Percentiles rank a stretch among this genome's conserved stretches.
Conservation (phyloP, 2,329 filamentous ascomycete genomes). For the Penicillium sp. region DNA sequence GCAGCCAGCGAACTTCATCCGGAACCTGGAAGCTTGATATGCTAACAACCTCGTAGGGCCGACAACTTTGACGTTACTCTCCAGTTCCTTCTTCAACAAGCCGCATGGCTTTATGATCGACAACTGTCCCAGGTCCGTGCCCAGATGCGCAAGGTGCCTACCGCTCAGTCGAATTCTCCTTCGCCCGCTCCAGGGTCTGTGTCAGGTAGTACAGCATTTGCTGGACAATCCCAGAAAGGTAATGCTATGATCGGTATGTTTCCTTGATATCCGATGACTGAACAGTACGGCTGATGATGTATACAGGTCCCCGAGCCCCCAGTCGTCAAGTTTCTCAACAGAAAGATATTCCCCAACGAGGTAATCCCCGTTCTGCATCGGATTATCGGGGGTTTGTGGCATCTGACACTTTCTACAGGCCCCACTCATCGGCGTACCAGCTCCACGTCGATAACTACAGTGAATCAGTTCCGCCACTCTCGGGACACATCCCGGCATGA, state of each 20-base stretch:
- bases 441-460: conserved; percentile 27
- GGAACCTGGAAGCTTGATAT: background rate
- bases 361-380: conserved; percentile 14
- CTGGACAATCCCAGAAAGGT: conserved; percentile 33
- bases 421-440: conserved; percentile 26
- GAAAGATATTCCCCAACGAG: conserved; percentile 31
- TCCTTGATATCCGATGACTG: background rate
- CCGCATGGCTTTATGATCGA: conserved; percentile 86
- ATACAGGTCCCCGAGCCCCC: conserved; percentile 37
- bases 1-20: background rate
- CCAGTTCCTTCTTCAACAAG: conserved; percentile 85
- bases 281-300: conserved; percentile 1
- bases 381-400: no score
- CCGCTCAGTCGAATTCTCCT: conserved; percentile 37
- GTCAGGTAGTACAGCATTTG: conserved; percentile 40
- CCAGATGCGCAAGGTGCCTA: conserved; percentile 68
- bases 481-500: conserved; percentile 25
- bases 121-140: conserved; percentile 85
- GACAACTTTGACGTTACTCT: conserved; percentile 76
- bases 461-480: conserved; percentile 26
- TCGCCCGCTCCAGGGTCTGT: conserved; percentile 43
- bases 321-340: conserved; percentile 38
- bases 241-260: conserved; percentile 31
- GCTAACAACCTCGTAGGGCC: conserved; percentile 49
- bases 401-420: conserved; percentile 13